These are phyloP conservation scores for Myotisia sp. DNA, from an alignment of 2,329 filamentous ascomycete genomes.

Conservation along the genomic window DNA sequence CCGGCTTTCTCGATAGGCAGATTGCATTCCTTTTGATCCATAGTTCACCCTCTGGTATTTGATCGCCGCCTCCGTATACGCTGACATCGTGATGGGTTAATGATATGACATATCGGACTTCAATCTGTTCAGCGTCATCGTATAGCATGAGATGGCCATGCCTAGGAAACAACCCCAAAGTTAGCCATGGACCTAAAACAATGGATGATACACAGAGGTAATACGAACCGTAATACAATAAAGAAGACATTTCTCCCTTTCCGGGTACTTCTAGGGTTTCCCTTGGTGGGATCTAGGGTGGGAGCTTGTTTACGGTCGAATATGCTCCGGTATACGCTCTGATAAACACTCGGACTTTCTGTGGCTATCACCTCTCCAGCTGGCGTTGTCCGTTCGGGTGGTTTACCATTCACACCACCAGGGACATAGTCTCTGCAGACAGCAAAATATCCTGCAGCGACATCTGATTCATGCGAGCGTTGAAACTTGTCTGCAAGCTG, in stretches of 20 bases:
- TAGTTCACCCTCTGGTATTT: constrained; percentile 77
- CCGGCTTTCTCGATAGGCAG: constrained; percentile 53
- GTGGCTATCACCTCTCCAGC: constrained; percentile 62
- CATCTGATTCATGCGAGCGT: constrained; percentile 53
- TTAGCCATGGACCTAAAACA: constrained; percentile 2
- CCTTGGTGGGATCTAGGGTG: constrained; percentile 39
- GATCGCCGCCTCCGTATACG: constrained; percentile 65
- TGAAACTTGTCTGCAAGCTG: constrained; percentile 48
- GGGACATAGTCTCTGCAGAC: constrained; percentile 86
- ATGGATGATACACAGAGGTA: background rate
- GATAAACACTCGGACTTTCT: constrained; percentile 87
- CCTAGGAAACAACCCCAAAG: constrained; percentile 31
- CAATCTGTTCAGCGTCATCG: constrained; percentile 85
- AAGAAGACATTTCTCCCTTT: constrained; percentile 81
- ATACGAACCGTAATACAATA: constrained; percentile 63
- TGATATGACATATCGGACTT: constrained; percentile 91
- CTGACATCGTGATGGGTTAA: constrained; percentile 73
- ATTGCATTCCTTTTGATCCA: constrained; percentile 93
- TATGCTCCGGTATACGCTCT: constrained; percentile 93
- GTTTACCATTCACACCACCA: constrained; percentile 82
- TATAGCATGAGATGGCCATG: constrained; percentile 96
- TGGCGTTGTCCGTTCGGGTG: constrained; percentile 71
- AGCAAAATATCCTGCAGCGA: constrained; percentile 86
- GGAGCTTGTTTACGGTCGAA: constrained; percentile 64
- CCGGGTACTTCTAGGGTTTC: constrained; percentile 36